These are phyloP conservation scores for Saccharomycopsis sp. DNA, from an alignment of 805 yeast species.

Conservation along the genomic window DNA sequence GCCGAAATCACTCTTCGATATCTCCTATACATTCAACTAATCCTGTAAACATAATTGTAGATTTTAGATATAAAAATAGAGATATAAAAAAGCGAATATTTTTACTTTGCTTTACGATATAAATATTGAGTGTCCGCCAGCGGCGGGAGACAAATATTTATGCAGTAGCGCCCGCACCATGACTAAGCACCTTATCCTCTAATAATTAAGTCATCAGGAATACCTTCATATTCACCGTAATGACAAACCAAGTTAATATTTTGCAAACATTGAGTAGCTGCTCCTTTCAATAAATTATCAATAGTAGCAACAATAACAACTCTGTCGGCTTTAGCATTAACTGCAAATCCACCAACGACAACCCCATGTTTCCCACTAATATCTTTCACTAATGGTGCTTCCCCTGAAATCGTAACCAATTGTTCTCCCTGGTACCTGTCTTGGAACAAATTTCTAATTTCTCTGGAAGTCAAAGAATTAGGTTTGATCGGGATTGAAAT, in stretches of 20 bases:
- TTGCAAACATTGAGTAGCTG: slow-evolving; percentile 97
- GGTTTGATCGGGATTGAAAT: slow-evolving; percentile 80
- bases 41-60: slow-evolving; percentile 1
- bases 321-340: slow-evolving; percentile 79
- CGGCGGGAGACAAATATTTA: no score
- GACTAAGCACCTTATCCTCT: slow-evolving; percentile 32
- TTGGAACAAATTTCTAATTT: slow-evolving; percentile 76
- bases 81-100: background rate
- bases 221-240: slow-evolving; percentile 92
- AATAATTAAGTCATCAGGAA: slow-evolving; percentile 62
- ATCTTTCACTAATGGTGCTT: slow-evolving; percentile 88
- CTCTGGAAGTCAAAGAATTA: slow-evolving; percentile 65
- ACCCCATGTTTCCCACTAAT: slow-evolving; percentile 93
- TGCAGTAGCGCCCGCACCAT: no score
- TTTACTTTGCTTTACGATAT: no score
- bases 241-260: slow-evolving; percentile 87
- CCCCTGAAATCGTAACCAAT: slow-evolving; percentile 79
- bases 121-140: no score
- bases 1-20: background rate
- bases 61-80: no score
- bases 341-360: slow-evolving; percentile 92
- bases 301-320: slow-evolving; percentile 93
- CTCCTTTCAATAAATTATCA: slow-evolving; percentile 94
- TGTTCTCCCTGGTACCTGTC: slow-evolving; percentile 84
- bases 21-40: background rate